Evolutionary conservation across 2,329 filamentous ascomycete genomes (phyloP).

Genomic region (Cercospora brassicicola): DNA sequence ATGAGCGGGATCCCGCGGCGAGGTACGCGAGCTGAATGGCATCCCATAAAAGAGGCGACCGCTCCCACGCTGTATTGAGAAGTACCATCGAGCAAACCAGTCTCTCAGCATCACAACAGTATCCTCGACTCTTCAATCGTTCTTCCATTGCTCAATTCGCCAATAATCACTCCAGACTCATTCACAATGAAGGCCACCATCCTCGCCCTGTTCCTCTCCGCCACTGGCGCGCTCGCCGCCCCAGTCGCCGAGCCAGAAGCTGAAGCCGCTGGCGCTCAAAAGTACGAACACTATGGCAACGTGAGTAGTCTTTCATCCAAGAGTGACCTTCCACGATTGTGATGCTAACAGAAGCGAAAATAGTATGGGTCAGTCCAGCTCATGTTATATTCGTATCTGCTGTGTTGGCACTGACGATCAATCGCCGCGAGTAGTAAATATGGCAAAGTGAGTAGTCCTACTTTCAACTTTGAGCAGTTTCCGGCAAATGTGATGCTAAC

Average conservation of each 20-base stretch:
- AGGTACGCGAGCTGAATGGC: not conserved
- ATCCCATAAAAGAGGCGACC: not conserved
- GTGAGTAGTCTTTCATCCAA: not conserved
- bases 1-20: not conserved
- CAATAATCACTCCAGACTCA: not conserved
- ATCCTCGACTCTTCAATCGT: not conserved
- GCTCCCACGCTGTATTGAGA: not conserved
- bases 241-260: conserved; percentile 17
- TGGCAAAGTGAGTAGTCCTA: not conserved
- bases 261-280: conserved; percentile 9
- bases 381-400: not conserved
- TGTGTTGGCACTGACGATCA: not conserved
- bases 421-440: not conserved
- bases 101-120: not conserved
- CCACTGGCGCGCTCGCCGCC: conserved; percentile 18
- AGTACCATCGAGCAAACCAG: not conserved
- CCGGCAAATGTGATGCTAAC: not conserved
- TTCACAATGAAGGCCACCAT: conserved; percentile 24
- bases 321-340: not conserved
- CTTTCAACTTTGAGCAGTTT: not conserved
- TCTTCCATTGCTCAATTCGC: not conserved
- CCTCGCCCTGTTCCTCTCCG: conserved; percentile 18
- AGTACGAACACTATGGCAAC: not conserved
- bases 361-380: not conserved
- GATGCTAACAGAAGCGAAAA: not conserved